Conservation (phyloP, 1,139 yeast species). For the Chernovozyma aurita region DNA sequence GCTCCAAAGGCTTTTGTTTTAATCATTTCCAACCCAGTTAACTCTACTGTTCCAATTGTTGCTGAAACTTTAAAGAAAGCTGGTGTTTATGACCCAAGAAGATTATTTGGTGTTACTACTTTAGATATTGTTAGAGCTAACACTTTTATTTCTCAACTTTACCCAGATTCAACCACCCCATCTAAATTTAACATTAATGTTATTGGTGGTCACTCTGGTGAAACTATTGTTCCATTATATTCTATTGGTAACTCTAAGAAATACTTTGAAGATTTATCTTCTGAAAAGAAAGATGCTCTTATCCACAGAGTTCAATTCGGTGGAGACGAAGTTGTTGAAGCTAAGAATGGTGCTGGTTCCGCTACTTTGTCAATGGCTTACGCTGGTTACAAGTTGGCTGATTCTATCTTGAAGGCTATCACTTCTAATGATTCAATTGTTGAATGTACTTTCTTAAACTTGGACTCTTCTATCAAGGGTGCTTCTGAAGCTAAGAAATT, state of each 20-base stretch:
- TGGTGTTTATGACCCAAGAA: conserved; percentile 60
- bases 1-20: conserved; percentile 63
- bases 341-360: conserved; percentile 73
- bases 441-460: conserved; percentile 58
- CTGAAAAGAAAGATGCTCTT: conserved; percentile 38
- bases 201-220: conserved; percentile 76
- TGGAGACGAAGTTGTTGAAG: conserved; percentile 77
- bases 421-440: conserved; percentile 25
- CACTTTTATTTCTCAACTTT: conserved; percentile 51
- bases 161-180: conserved; percentile 28
- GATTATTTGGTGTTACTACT: conserved; percentile 70
- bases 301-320: conserved; percentile 67
- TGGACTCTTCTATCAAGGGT: conserved; percentile 38
- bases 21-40: conserved; percentile 72
- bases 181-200: conserved; percentile 53
- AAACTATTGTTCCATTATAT: conserved; percentile 68
- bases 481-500: conserved; percentile 38
- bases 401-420: conserved; percentile 42
- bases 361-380: conserved; percentile 78
- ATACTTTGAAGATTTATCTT: conserved; percentile 42
- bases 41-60: conserved; percentile 72
- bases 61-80: conserved; percentile 61
- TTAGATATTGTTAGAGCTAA: conserved; percentile 68
- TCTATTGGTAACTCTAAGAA: conserved; percentile 50
- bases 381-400: conserved; percentile 69